Evolutionary conservation across 495 filamentous ascomycete species (phyloP), one percentile per base, ranked within the genome.

Genomic region (Xylaria bambusicola): DNA sequence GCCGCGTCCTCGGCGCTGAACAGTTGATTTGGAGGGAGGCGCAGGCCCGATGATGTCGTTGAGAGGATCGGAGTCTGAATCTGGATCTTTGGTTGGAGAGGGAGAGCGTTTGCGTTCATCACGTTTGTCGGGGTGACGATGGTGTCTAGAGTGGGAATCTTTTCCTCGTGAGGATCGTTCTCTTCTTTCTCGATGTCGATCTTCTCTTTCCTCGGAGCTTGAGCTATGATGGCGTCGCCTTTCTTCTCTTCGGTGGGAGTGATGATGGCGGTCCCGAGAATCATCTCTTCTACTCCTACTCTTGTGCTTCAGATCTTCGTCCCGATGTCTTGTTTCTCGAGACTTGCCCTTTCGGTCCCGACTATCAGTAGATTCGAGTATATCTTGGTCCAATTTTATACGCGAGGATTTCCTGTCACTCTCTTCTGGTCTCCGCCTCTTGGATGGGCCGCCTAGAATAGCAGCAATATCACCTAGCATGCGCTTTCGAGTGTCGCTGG

Each of bases 41-140:
- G 81, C 78, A 10, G 93, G 93, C 2, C 94, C 94, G 44, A 97
- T 84, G 26, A 96, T 76, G 4, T 87, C 85, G 56, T 93, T 87
- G 2, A 92, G 72, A 2, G 91, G 88, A 66, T 96, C 91, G 0
- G 91, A 92, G 29, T 90, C 87, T 27, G 72, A 69, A 6, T 68
- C 63, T 3, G 70, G 57, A 1, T 73, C 67, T 12, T 56, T 48
- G 7, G 23, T 47, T 6, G 15, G 3, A 15, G 57, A 62, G 17
- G 26, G 10, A 23, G 51, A 13, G 9, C 36, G 35, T 20, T 60
- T 20, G 52, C 26, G 20, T 62, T 61, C 26, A 27, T 45, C 62
- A 24, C 56, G 45, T 46, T 21, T 52, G 1, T 51, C 52, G 21
- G 50, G 49, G 24, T 21, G 60, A 13, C 24, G 61, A 5, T 40